Evolutionary conservation across 2,329 filamentous ascomycete species (phyloP), one percentile per base, ranked within the genome.

Genomic region (Cladosporium sp.): DNA sequence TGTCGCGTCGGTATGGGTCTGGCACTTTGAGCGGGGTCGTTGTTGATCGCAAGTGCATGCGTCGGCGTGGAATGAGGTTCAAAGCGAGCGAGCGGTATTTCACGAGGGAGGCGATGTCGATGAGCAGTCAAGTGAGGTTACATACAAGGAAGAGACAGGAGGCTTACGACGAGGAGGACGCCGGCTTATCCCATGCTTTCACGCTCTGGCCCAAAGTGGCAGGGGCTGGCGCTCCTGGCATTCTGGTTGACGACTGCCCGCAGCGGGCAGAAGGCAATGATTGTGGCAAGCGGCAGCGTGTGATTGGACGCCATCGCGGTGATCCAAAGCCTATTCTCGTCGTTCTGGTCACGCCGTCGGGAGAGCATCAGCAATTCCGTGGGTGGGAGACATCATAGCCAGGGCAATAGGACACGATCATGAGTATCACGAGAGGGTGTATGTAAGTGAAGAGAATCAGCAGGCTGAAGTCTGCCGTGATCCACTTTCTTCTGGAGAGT

Each of bases 401-500:
- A 7, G 12, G 27, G 36, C 11, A 13, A n/a, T n/a, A n/a, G n/a
- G 17, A 24, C 24, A 19, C n/a, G 11, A 11, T 15, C 32, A 29
- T 12, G 15, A 30, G 17, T 22, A 19, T 30, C n/a, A 27, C 8
- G 15, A 30, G 34, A 17, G 36, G 17, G 4, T 4, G 32, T 27
- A 27, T 41, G 39, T 41, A 41, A 36, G 27, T 32, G 27, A 24
- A 9, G 45, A 17, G 18, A 12, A 18, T 32, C 8, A 17, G 15
- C 20, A 47, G 36, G 22, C 20, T 34, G 45, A 36, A 39, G 45
- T 34, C 45, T 41, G 45, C 37, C 27, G 45, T 48, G 45, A 48
- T 48, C 45, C 45, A 48, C 45, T 41, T 19, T 48, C 27, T 24
- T 34, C 27, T 48, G 27, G n/a, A n/a, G n/a, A n/a, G n/a, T 48